Evolutionary conservation across 352 stramenopile species (phyloP), one percentile per base, ranked within the genome.

Genomic region (Phytopythium chamaehyphon): DNA sequence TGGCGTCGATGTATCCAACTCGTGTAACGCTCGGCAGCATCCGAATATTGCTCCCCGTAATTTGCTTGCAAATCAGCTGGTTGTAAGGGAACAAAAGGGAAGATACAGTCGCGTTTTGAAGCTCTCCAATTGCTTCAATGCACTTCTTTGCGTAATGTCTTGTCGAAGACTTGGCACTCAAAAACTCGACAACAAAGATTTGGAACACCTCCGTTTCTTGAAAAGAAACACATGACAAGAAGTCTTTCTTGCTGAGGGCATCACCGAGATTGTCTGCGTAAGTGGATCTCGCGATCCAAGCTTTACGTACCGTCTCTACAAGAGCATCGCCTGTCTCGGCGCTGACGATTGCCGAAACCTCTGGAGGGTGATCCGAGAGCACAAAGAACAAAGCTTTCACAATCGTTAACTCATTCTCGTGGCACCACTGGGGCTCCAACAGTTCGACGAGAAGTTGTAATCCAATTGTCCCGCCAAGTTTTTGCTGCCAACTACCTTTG

Each of bases 351-450:
- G 79, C 69, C 44, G 76, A 91, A 24, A 95, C 80, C 71, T 96
- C 86, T 4, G 78, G 64, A 4, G 85, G 83, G 51, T 96, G 86
- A 45, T 95, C 83, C 8, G 81, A 88, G 15, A 96, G 59, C 23
- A 96, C 84, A 50, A 95, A 96, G 46, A 96, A 90, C 33, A 96
- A 55, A 4, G 81, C 76, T 36, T 92, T 91, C 16, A 89, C 62
- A 45, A 96, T 91, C 22, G 67, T 83, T 4, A 95, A 63, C 49
- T 95, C 79, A 51, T 95, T 95, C 63, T 94, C 83, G 45, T 90
- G 85, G 48, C 77, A 90, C 77, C 87, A 96, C 24, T 86, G 71
- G 36, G 76, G 58, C 22, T 70, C 76, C 22, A 96, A 56, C 10
- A 61, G 36, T 26, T 90, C 69, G 22, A 93, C 74, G 12, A 96